Evolutionary conservation across 1,139 yeast genomes (phyloP).

Genomic region (Williopsis jadinii): DNA sequence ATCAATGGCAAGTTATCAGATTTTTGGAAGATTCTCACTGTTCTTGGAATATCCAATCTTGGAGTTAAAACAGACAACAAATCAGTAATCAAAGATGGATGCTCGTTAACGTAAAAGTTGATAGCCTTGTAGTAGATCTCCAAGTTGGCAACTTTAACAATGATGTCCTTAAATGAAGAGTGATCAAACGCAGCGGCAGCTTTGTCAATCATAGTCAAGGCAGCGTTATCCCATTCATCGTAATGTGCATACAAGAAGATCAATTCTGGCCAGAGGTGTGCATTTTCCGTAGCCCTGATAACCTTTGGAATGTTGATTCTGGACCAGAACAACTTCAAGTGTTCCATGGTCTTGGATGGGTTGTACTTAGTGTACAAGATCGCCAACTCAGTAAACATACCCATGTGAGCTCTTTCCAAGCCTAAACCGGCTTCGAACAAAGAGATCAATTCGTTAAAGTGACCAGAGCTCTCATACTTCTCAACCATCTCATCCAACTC

Average conservation of each 20-base stretch:
- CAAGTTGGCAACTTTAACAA: slow-evolving; percentile 91
- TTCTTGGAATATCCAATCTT: slow-evolving; percentile 90
- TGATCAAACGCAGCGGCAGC: slow-evolving; percentile 94
- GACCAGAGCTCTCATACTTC: slow-evolving; percentile 85
- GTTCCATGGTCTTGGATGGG: slow-evolving; percentile 93
- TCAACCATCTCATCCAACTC: slow-evolving; percentile 86
- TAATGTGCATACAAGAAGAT: slow-evolving; percentile 95
- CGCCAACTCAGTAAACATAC: slow-evolving; percentile 97
- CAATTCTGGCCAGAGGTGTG: slow-evolving; percentile 94
- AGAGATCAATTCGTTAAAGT: slow-evolving; percentile 84
- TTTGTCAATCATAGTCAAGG: slow-evolving; percentile 94
- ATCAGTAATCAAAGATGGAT: slow-evolving; percentile 86
- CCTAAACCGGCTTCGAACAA: slow-evolving; percentile 94
- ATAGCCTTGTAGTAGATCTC: slow-evolving; percentile 97
- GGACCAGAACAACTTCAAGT: slow-evolving; percentile 95
- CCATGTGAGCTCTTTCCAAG: slow-evolving; percentile 98
- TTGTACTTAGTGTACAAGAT: slow-evolving; percentile 83
- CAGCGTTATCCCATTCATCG: slow-evolving; percentile 99
- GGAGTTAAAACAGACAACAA: slow-evolving; percentile 81
- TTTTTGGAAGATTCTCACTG: slow-evolving; percentile 89
- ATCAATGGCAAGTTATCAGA: slow-evolving; percentile 94
- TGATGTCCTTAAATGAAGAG: slow-evolving; percentile 84
- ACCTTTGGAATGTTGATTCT: slow-evolving; percentile 97
- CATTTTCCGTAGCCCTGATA: slow-evolving; percentile 85
- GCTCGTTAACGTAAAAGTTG: slow-evolving; percentile 86